phyloP scores from a whole-genome alignment of 2,329 filamentous ascomycete genomes.

The Epichloe brachyelytri region DNA sequence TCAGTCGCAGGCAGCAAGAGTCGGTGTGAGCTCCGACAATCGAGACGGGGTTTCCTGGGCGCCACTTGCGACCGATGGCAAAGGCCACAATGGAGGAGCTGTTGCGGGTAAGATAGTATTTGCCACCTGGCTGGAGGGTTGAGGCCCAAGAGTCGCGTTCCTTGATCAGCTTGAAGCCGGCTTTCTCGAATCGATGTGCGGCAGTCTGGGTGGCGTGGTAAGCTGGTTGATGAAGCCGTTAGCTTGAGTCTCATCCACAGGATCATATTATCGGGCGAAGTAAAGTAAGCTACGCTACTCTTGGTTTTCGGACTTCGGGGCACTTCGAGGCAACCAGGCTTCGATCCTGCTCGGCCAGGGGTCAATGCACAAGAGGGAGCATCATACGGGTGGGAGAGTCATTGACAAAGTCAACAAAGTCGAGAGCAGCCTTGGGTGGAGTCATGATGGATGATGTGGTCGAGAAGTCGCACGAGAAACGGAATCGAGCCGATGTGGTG shows the following conservation, averaged over 20 bases:
- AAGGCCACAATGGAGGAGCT: conserved; percentile 87
- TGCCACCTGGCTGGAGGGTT: conserved; percentile 69
- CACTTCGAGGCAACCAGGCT: neutral
- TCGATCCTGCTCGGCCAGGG: neutral
- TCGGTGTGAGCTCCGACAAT: conserved; percentile 97
- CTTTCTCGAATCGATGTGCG: conserved; percentile 61
- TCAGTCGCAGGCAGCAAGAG: conserved; percentile 81
- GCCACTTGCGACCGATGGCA: conserved; percentile 81
- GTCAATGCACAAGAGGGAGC: neutral
- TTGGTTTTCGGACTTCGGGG: too few relatives aligned
- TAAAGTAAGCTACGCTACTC: too few relatives aligned
- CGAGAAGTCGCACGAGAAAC: conserved; percentile 9
- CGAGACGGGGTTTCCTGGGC: conserved; percentile 75
- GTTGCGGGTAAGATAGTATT: conserved; percentile 94
- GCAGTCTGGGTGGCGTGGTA: conserved; percentile 86
- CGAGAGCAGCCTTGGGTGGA: conserved; percentile 48
- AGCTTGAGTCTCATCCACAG: neutral
- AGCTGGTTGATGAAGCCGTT: conserved; percentile 36
- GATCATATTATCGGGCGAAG: too few relatives aligned
- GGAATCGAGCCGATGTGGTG: neutral
- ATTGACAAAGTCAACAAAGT: conserved; percentile 90
- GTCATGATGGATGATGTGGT: conserved; percentile 32
- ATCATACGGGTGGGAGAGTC: conserved; percentile 78
- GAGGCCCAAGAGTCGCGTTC: conserved; percentile 84
- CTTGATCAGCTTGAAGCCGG: conserved; percentile 78